Percentiles rank a stretch among this genome's conserved stretches.
Conservation (phyloP, 495 filamentous ascomycete species). For the Sphaerosporella brunnea region DNA sequence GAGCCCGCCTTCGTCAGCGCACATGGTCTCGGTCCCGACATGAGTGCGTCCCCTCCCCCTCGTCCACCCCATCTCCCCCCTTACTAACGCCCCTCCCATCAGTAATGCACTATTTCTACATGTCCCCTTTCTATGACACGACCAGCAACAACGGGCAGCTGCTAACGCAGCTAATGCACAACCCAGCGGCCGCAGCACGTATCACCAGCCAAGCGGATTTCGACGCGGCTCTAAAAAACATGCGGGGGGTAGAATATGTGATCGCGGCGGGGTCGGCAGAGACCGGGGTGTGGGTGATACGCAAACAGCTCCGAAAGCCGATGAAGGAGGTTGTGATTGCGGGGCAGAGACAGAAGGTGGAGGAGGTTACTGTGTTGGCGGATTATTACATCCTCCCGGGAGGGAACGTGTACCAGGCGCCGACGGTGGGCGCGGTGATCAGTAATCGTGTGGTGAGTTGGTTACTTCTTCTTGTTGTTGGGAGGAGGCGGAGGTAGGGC, state of each 20-base stretch:
- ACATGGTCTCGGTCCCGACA: background rate
- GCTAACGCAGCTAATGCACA: constrained; percentile 55
- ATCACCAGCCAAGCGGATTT: constrained; percentile 57
- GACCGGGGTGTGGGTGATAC: constrained; percentile 74
- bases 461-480: background rate
- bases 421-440: constrained; percentile 58
- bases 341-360: constrained; percentile 26
- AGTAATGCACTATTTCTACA: constrained; percentile 77
- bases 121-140: constrained; percentile 78
- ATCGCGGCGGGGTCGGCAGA: constrained; percentile 47
- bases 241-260: constrained; percentile 70
- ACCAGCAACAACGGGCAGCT: constrained; percentile 76
- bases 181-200: constrained; percentile 41
- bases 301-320: constrained; percentile 57
- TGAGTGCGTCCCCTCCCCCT: background rate
- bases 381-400: constrained; percentile 74
- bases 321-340: constrained; percentile 42
- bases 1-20: constrained; percentile 13
- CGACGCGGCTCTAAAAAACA: constrained; percentile 53
- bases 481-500: background rate
- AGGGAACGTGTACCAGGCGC: constrained; percentile 79
- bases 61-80: background rate
- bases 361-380: constrained; percentile 53
- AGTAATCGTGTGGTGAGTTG: constrained; percentile 48
- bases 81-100: background rate